These are phyloP conservation scores for Neurospora intermedia DNA, from an alignment of 495 filamentous ascomycete genomes.

Conservation along the genomic window DNA sequence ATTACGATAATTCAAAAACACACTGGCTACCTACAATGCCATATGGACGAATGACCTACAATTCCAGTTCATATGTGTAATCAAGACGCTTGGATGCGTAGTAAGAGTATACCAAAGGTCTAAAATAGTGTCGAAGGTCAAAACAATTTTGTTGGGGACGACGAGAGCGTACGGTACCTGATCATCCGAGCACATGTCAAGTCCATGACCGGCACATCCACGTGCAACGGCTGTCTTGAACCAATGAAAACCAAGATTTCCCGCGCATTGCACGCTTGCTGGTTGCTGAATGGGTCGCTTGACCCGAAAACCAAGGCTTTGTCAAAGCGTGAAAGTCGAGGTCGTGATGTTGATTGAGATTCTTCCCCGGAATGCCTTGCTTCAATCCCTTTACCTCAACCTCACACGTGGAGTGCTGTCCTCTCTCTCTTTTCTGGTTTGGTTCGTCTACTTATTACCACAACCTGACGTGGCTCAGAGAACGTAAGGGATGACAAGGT, in stretches of 20 bases:
- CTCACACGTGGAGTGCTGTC: neutral
- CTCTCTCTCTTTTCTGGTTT: neutral
- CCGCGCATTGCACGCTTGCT: neutral
- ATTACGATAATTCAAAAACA: too few species aligned
- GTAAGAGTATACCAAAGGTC: too few species aligned
- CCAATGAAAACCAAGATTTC: neutral
- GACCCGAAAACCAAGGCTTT: neutral
- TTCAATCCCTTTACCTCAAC: neutral
- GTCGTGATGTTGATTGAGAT: neutral
- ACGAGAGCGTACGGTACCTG: neutral
- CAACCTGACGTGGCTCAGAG: neutral
- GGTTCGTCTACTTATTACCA: neutral
- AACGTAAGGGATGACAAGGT: neutral
- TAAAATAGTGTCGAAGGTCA: too few species aligned
- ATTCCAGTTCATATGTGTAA: too few species aligned
- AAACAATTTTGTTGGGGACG: too few species aligned
- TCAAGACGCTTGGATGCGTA: too few species aligned
- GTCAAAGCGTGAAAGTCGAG: neutral
- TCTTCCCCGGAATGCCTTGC: neutral
- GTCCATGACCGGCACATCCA: neutral
- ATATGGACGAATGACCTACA: too few species aligned
- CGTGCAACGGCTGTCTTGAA: neutral
- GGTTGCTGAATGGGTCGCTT: neutral
- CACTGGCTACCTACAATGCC: too few species aligned
- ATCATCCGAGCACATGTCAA: neutral